These are phyloP conservation scores for Cetradonia linearis DNA, from an alignment of 495 filamentous ascomycete genomes.

Conservation along the genomic window DNA sequence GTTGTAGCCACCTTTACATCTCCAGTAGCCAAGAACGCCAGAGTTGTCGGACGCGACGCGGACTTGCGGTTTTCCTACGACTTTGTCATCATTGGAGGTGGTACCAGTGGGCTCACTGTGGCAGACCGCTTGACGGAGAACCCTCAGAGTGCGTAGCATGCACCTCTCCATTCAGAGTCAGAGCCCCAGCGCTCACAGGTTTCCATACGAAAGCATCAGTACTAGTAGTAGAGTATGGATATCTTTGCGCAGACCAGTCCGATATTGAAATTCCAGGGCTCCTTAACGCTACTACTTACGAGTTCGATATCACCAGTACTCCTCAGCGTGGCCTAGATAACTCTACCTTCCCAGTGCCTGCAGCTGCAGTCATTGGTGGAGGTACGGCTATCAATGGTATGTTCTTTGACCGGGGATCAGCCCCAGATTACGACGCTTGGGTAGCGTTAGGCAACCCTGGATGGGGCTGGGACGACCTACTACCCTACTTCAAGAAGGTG, in stretches of 20 bases:
- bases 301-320: slow-evolving; percentile 27
- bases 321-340: slow-evolving; percentile 35
- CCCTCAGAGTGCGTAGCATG: slow-evolving; percentile 7
- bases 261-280: slow-evolving; percentile 30
- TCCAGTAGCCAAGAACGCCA: neutral
- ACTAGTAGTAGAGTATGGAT: slow-evolving; percentile 36
- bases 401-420: slow-evolving; percentile 25
- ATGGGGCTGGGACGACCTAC: slow-evolving; percentile 33
- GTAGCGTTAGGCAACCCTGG: slow-evolving; percentile 31
- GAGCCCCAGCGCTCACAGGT: neutral
- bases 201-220: slow-evolving; percentile 29
- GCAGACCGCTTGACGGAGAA: slow-evolving; percentile 40
- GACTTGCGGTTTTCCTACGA: slow-evolving; percentile 23
- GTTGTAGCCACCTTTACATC: neutral
- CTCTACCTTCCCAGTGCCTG: slow-evolving; percentile 27
- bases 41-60: neutral
- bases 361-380: slow-evolving; percentile 22
- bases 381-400: slow-evolving; percentile 25
- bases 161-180: neutral
- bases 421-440: slow-evolving; percentile 32
- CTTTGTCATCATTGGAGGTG: slow-evolving; percentile 35
- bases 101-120: slow-evolving; percentile 38
- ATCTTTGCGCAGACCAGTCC: slow-evolving; percentile 31
- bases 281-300: slow-evolving; percentile 24
- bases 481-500: slow-evolving; percentile 34